Evolutionary conservation across 192 early-diverging fungal genomes (phyloP).

Genomic region (Coemansia sp.): DNA sequence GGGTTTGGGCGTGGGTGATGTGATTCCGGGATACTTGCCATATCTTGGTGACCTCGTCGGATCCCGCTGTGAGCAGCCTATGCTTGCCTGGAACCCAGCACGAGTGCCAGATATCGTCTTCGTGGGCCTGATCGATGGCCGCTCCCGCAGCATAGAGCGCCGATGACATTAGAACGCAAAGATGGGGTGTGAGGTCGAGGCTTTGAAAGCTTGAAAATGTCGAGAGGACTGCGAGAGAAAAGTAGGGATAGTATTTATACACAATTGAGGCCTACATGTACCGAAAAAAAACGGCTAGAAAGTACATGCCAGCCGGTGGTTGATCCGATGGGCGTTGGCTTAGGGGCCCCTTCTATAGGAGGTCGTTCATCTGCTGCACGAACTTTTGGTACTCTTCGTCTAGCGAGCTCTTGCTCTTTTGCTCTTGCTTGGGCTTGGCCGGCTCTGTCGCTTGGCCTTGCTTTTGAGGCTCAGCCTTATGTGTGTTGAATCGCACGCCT

Average conservation of each 20-base stretch:
- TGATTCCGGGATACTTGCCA: constrained; percentile 13
- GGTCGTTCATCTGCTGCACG: constrained; percentile 56
- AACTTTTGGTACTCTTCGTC: constrained; percentile 66
- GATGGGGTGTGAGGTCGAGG: not conserved
- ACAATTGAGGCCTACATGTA: not conserved
- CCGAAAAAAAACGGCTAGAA: not conserved
- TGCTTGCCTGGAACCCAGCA: constrained; percentile 46
- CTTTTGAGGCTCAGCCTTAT: not conserved
- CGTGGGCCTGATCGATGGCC: constrained; percentile 39
- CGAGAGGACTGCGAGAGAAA: not conserved
- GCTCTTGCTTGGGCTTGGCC: not conserved
- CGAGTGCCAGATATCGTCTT: constrained; percentile 48
- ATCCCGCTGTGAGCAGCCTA: constrained; percentile 38
- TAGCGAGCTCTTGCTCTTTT: constrained; percentile 22
- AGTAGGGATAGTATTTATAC: not conserved
- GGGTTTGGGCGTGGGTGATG: not conserved
- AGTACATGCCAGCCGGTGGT: not conserved
- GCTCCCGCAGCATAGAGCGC: constrained; percentile 36
- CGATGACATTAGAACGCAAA: constrained; percentile 21
- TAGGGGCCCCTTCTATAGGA: constrained; percentile 19
- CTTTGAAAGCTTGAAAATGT: not conserved
- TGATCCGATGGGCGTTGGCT: not conserved
- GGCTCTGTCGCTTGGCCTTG: not conserved
- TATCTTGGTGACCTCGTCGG: constrained; percentile 41
- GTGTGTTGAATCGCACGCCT: constrained; percentile 10